Evolutionary conservation across 352 stramenopile species (phyloP), one percentile per base, ranked within the genome.

Genomic region (Pythium rhizo-oryzae): DNA sequence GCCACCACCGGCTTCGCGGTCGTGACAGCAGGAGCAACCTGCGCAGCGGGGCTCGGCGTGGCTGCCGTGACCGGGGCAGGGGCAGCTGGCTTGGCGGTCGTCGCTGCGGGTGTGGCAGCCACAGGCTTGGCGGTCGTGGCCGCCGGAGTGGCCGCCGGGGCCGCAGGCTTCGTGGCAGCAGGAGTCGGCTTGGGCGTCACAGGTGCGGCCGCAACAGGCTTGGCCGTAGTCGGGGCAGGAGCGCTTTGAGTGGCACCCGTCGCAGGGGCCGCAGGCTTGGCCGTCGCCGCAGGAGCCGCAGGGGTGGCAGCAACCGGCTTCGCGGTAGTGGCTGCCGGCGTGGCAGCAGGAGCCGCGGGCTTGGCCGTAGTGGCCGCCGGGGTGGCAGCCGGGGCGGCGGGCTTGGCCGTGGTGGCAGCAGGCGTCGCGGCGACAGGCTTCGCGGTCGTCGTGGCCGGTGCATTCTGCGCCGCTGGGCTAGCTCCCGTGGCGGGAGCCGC

Each of bases 151-250:
- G 52, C 52, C 4, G 52, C 24, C 2, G 52, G 12, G 1, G 52
- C 5, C 7, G 52, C 35, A 11, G 51, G 24, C 28, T 57, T 57
- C 4, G 51, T 30, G 7, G 51, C 28, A 18, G 52, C 47, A 54
- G 47, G 47, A n/a, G 50, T 57, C 28, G 54, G 54, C 30, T 47
- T 25, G n/a, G 35, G 54, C 19, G 35, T 49, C 25, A 60, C 35
- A 11, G 35, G 35, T 1, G 35, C 13, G 35, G 35, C 35, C 8
- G 35, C 35, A 41, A 28, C 47, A 15, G 35, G 35, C 35, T 41
- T 41, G 47, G 25, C 47, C 3, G 52, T 39, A 6, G 52, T 28
- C 13, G 47, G 47, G 11, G 47, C 47, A 16, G 35, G 44, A 25
- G 18, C 21, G 12, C 9, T 25, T 21, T 51, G 35, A 4, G 35